These are phyloP conservation scores for Populus deltoides DNA, from an alignment of 345 rosid genomes.

Conservation along the genomic window DNA sequence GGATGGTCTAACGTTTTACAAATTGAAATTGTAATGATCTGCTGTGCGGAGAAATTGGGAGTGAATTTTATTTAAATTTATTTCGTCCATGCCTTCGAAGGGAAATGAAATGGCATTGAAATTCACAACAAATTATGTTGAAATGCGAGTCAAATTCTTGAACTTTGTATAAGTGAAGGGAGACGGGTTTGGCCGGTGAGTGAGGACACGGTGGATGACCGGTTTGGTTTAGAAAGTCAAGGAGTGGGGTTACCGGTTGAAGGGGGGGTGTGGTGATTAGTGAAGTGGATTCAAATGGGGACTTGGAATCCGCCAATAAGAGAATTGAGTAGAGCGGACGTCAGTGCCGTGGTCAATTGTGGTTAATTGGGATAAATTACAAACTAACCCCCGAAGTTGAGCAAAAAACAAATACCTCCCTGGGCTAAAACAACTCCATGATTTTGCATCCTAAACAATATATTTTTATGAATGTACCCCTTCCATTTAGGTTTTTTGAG, in stretches of 20 bases:
- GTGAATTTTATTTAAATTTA: neutral
- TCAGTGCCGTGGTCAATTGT: conserved; percentile 11
- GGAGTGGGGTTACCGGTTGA: conserved; percentile 13
- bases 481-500: too few relatives aligned
- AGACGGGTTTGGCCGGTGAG: conserved; percentile 15
- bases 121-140: conserved; percentile 28
- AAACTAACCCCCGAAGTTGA: too few relatives aligned
- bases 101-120: conserved; percentile 23
- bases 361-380: too few relatives aligned
- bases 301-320: conserved; percentile 30
- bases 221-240: neutral
- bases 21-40: conserved; percentile 18
- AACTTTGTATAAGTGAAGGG: neutral
- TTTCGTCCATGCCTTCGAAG: neutral
- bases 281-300: conserved; percentile 13
- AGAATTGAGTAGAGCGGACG: neutral
- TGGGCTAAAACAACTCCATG: too few relatives aligned
- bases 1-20: conserved; percentile 4
- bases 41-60: neutral
- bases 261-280: neutral
- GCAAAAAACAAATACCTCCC: too few relatives aligned
- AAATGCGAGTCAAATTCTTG: conserved; percentile 28
- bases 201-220: neutral
- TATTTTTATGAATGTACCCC: too few relatives aligned
- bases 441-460: too few relatives aligned